Base-by-base conservation (phyloP, 345 rosid genomes). In the Gossypium herbaceum region DNA sequence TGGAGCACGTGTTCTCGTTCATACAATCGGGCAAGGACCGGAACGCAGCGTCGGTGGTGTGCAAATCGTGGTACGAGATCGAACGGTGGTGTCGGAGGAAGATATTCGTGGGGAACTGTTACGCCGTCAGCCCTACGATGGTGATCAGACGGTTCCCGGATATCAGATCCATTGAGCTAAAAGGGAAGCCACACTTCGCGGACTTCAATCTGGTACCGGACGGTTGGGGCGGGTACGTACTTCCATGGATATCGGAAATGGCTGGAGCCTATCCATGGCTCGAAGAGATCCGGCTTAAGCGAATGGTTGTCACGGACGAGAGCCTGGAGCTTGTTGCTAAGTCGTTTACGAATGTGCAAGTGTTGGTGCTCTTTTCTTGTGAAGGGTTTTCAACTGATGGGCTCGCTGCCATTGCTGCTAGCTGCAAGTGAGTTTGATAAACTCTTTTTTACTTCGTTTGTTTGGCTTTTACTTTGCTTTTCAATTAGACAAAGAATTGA, bases 301-400 rank as follows among this genome's bases (percentile, higher is more conserved):
- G 99, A 48, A 94, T 94, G 99, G 99, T 94, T 13, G 88, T 94
- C 50, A 84, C 86, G 41, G 99, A 94, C 73, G 93, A 90, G 41
- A 75, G 90, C 79, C 82, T 94, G 85, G 94, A 91, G 85, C 74
- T 88, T 67, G 88, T 92, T 12, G 87, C 95, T n/a, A 89, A 84
- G 85, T 86, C 91, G 19, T 94, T 94, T 79, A 85, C 86, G 79
- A 86, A 87, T 76, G 91, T 94, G 66, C 89, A 87, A 79, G 89
- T 85, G 27, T 78, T 92, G 79, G 97, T 92, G 45, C 82, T 94
- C 79, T 84, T 84, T 34, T 86, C 88, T 12, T 92, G 99, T 73
- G 99, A 94, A 77, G 99, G 99, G 52, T 94, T 94, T 85, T 88
- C 99, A 8, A 89, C 99, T n/a, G 93, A 85, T 72, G 99, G 99